Base-by-base conservation (phyloP, 1,284 basidiomycete genomes). In the Erythrobasidium hasegawianum region DNA sequence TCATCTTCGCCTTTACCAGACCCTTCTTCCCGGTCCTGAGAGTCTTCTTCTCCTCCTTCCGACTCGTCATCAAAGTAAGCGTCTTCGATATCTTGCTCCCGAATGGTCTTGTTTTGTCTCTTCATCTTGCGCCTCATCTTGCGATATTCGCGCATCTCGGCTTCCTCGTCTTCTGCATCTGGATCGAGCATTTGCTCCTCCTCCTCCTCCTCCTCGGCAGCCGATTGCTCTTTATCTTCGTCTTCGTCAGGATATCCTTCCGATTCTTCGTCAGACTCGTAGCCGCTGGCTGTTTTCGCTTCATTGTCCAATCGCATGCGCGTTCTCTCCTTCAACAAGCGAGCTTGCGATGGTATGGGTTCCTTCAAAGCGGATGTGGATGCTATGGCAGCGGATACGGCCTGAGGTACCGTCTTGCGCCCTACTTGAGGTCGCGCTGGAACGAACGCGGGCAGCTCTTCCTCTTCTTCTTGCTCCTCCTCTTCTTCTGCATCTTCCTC, bases 51-150 rank as follows among this genome's bases (percentile, higher is more conserved):
- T 38, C 40, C 45, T 41, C 55, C 54, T 57, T 68, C 54, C 41
- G 64, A 22, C 56, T 68, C 43, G 50, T 68, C 26, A 50, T 64
- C 33, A 52, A 65, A 64, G 43, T 57, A 64, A 53, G 56, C 39
- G 41, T 57, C 33, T 57, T 57, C 41, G 22, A 24, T n/a, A 27
- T 60, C 18, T 47, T 54, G 43, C 27, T 59, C 57, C 5, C 52
- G 57, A 29, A 59, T 27, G 22, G 45, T 39, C 20, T 45, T 29
- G 39, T 57, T 52, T 13, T 60, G 20, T 29, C 29, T 50, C 3
- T 55, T 41, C 26, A 29, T 40, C 33, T 52, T 39, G 16, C 55
- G 50, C 20, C 39, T 40, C 24, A 59, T 40, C 43, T 57, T 54
- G 50, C 47, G 20, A 33, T 52, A 64, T 18, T 64, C 54, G 39